phyloP scores from a whole-genome alignment of 2,329 filamentous ascomycete species.

The Exophiala alcalophila region DNA sequence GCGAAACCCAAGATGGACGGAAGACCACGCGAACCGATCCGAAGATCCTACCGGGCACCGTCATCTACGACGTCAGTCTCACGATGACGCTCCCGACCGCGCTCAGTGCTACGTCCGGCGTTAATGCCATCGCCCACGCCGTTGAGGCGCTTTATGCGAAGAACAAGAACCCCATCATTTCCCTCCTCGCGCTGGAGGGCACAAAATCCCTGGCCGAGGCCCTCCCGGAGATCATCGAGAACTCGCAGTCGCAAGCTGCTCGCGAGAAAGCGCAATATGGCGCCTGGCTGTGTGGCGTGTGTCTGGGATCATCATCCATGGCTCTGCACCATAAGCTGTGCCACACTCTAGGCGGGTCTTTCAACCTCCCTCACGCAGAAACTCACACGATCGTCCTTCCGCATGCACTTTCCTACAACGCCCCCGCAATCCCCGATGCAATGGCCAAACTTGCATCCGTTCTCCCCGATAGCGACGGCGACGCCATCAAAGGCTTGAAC shows the following conservation, averaged over 20 bases:
- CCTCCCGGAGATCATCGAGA: constrained; percentile 52
- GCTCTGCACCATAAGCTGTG: constrained; percentile 67
- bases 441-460: constrained; percentile 54
- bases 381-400: constrained; percentile 63
- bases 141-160: constrained; percentile 63
- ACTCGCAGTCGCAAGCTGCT: constrained; percentile 45
- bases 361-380: constrained; percentile 63
- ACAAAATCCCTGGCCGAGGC: constrained; percentile 52
- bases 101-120: constrained; percentile 57
- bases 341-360: constrained; percentile 62
- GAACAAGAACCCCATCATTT: constrained; percentile 60
- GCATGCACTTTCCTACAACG: constrained; percentile 63
- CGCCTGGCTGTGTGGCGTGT: constrained; percentile 63
- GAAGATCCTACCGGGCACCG: constrained; percentile 58
- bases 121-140: constrained; percentile 65
- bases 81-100: constrained; percentile 56
- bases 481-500: constrained; percentile 58
- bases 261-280: constrained; percentile 58
- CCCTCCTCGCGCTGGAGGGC: constrained; percentile 58
- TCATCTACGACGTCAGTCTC: constrained; percentile 64
- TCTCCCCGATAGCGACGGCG: constrained; percentile 56
- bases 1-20: constrained; percentile 57
- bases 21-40: constrained; percentile 59
- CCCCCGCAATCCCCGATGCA: constrained; percentile 51
- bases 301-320: constrained; percentile 60